Percentiles rank a stretch among this genome's conserved stretches.
These are phyloP conservation scores for Laburnicola sp. DNA, from an alignment of 2,329 filamentous ascomycete genomes.

Conservation along the genomic window DNA sequence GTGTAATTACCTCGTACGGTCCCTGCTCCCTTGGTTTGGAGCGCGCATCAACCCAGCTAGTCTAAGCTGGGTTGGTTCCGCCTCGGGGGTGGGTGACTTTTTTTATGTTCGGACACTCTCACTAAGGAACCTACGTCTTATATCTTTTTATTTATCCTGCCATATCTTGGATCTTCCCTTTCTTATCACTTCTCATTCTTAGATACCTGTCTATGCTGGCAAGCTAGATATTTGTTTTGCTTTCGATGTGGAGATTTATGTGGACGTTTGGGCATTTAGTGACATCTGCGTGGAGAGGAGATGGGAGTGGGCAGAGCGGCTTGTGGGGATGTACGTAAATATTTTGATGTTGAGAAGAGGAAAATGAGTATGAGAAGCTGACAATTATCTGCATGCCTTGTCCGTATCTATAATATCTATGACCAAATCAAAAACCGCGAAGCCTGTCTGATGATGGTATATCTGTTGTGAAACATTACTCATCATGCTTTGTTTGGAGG, in stretches of 20 bases:
- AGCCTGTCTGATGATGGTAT: background rate
- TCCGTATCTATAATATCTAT: background rate
- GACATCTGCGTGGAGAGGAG: constrained; percentile 23
- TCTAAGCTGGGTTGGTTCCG: constrained; percentile 16
- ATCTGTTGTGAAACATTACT: background rate
- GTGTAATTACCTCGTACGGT: constrained; percentile 26
- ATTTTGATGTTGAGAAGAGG: constrained; percentile 22
- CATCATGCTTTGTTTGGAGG: background rate
- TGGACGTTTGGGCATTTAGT: constrained; percentile 28
- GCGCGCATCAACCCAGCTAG: constrained; percentile 9
- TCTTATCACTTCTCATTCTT: constrained; percentile 42
- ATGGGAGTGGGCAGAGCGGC: constrained; percentile 15
- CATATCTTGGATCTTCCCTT: constrained; percentile 27
- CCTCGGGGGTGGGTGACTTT: constrained; percentile 10
- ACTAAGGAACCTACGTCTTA: constrained; percentile 29
- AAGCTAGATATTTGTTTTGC: constrained; percentile 41
- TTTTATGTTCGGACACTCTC: constrained; percentile 42
- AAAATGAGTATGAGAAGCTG: constrained; percentile 35
- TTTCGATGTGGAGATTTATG: constrained; percentile 24
- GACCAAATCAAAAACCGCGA: background rate
- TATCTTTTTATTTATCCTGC: constrained; percentile 32
- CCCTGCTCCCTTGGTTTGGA: constrained; percentile 8
- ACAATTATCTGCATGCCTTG: too few relatives aligned
- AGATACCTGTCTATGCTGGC: constrained; percentile 47
- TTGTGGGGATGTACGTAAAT: constrained; percentile 42